Percentiles rank a stretch among this genome's conserved stretches.
phyloP scores from a whole-genome alignment of 352 stramenopile genomes.

The Pythium insidiosum region DNA sequence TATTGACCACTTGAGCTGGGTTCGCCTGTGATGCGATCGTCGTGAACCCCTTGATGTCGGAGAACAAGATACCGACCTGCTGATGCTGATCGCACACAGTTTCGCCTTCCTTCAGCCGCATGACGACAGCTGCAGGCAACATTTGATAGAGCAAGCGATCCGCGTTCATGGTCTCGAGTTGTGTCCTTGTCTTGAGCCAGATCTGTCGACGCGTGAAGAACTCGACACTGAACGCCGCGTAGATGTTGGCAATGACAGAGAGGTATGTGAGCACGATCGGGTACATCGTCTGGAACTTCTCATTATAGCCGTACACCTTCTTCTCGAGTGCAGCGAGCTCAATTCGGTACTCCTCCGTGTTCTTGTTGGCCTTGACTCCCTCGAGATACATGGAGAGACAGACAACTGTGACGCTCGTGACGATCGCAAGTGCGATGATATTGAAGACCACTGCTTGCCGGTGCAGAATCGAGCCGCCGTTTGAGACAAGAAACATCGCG shows the following conservation, averaged over 20 bases:
- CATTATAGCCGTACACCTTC: slow-evolving; percentile 45
- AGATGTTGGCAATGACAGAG: slow-evolving; percentile 69
- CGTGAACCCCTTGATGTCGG: slow-evolving; percentile 90
- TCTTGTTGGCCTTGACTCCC: no score
- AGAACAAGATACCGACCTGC: slow-evolving; percentile 87
- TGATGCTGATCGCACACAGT: slow-evolving; percentile 82
- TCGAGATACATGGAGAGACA: no score
- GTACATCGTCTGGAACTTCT: slow-evolving; percentile 75
- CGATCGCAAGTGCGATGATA: slow-evolving; percentile 35
- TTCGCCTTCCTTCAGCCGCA: slow-evolving; percentile 79
- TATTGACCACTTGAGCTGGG: slow-evolving; percentile 84
- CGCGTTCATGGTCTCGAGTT: slow-evolving; percentile 79
- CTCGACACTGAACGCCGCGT: slow-evolving; percentile 72
- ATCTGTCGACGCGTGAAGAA: slow-evolving; percentile 81
- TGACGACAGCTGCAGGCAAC: slow-evolving; percentile 74
- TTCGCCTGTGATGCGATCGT: slow-evolving; percentile 81
- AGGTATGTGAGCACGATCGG: slow-evolving; percentile 74
- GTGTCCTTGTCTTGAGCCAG: slow-evolving; percentile 77
- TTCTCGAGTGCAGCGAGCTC: slow-evolving; percentile 8
- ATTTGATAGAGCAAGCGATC: slow-evolving; percentile 84
- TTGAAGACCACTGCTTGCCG: slow-evolving; percentile 65
- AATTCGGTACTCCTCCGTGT: slow-evolving; percentile 41
- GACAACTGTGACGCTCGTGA: slow-evolving; percentile 31
- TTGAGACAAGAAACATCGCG: slow-evolving; percentile 81
- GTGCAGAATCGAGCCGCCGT: slow-evolving; percentile 69